A percentile compares a stretch with the other conserved stretches of the same genome.
phyloP scores from a whole-genome alignment of 192 early-diverging fungal genomes.

The Rhizoclosmatium sp. region DNA sequence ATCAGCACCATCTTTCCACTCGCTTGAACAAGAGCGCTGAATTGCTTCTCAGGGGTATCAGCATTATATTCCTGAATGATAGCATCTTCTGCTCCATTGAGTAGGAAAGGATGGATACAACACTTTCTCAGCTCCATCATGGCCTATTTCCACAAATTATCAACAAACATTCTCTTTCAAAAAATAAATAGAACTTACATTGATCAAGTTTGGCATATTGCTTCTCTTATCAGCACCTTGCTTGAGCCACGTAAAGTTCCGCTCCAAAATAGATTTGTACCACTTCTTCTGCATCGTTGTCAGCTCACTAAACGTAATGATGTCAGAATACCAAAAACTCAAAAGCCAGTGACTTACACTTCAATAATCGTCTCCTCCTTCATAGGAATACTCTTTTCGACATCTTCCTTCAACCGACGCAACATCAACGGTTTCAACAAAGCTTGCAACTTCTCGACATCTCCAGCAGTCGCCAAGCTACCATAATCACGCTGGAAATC shows the following conservation, averaged over 20 bases:
- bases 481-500: constrained; percentile 77
- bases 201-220: constrained; percentile 79
- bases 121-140: constrained; percentile 93
- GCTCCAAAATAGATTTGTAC: constrained; percentile 84
- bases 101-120: constrained; percentile 86
- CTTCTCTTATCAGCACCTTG: constrained; percentile 68
- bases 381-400: constrained; percentile 85
- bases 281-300: constrained; percentile 85
- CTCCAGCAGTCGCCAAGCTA: constrained; percentile 68
- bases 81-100: constrained; percentile 79
- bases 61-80: constrained; percentile 73
- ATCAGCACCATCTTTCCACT: constrained; percentile 87
- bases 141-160: constrained; percentile 33
- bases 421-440: constrained; percentile 87
- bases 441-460: constrained; percentile 80
- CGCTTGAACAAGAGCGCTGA: constrained; percentile 74
- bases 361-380: constrained; percentile 93
- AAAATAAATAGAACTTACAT: constrained; percentile 31
- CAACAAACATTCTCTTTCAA: no score
- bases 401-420: constrained; percentile 87
- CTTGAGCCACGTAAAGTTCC: constrained; percentile 81
- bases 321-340: constrained; percentile 7
- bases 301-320: constrained; percentile 59
- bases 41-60: constrained; percentile 64
- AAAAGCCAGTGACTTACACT: constrained; percentile 51